Percentiles rank a stretch among this genome's conserved stretches.
Conservation (phyloP, 2,329 filamentous ascomycete species). For the Mycosphaerella arachidis region DNA sequence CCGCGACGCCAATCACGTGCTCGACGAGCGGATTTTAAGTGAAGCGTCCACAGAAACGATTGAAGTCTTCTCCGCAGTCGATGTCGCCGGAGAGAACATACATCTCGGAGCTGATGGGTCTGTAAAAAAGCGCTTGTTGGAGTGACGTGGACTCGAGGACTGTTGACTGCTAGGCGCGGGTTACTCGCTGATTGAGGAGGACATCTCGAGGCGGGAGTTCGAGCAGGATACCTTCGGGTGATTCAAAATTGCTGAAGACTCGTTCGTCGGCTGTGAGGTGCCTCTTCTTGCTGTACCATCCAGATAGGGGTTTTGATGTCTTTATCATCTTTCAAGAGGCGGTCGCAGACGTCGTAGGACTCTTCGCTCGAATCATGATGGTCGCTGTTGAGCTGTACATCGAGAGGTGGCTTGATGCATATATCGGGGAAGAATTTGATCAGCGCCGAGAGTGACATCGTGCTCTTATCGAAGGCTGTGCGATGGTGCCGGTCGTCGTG, state of each 20-base stretch:
- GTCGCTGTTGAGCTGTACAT: no score
- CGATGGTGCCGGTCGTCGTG: no score
- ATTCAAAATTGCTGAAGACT: conserved; percentile 1
- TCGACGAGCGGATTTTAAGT: not conserved
- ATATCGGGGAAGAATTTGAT: no score
- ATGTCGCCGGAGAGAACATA: not conserved
- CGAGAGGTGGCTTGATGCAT: no score
- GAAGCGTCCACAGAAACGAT: not conserved
- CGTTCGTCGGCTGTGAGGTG: not conserved
- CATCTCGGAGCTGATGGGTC: conserved; percentile 4
- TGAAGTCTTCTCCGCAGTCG: no score
- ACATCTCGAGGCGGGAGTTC: not conserved
- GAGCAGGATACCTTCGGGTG: not conserved
- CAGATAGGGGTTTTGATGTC: no score
- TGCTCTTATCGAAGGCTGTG: no score
- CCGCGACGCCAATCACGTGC: not conserved
- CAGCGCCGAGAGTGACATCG: no score
- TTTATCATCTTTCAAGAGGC: no score
- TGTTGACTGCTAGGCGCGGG: not conserved
- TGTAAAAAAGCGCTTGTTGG: conserved; percentile 8
- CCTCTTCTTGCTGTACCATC: no score
- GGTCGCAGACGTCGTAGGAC: no score
- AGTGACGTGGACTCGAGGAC: not conserved
- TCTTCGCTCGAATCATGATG: no score
- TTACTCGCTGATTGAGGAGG: not conserved